Evolutionary conservation across 2,329 filamentous ascomycete genomes (phyloP), one percentile per base, ranked within the genome.

Genomic region (Fusarium coicis): DNA sequence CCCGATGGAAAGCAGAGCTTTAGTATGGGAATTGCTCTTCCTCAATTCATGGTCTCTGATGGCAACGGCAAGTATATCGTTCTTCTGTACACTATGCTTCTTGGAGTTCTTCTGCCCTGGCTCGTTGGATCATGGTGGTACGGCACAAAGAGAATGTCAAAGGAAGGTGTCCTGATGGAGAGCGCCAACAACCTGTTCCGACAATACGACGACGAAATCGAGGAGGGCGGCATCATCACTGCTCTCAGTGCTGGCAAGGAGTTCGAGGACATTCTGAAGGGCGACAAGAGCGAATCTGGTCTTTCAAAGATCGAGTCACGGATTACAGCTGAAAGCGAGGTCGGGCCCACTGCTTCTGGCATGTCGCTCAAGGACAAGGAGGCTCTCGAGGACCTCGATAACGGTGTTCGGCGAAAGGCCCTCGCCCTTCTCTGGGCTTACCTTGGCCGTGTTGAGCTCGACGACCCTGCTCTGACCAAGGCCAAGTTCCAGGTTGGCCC

Each of bases 61-160:
- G 96, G 95, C 62, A 97, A 96, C 81, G 96, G 95, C 74, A 98
- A 98, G 86, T 98, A 97, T 80, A 93, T 99, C 60, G 87, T 99
- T 68, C 86, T 98, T 64, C 88, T 98, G 72, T 99, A 99, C 82
- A 95, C 94, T 42, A 83, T 92, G 39, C 88, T 98, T 43, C 91
- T 99, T 57, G 96, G 96, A 62, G 93, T 98, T 70, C 85, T 98
- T 68, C 87, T 99, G 58, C 96, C 96, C 6, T 99, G 97, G 81
- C 87, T 96, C 53, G 96, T 99, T 63, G 96, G 96, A 53, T 95
- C 93, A 66, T 99, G 96, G 96, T 99, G 96, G 96, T 99, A 99
- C 81, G 96, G 97, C 68, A 97, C 94, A 39, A 96, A 97, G 83
- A 90, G 92, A 77, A 90, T 93, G 83, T 98, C 96, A 42, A 97